Conservation (phyloP, 2,329 filamentous ascomycete species). For the Amphichorda felina region DNA sequence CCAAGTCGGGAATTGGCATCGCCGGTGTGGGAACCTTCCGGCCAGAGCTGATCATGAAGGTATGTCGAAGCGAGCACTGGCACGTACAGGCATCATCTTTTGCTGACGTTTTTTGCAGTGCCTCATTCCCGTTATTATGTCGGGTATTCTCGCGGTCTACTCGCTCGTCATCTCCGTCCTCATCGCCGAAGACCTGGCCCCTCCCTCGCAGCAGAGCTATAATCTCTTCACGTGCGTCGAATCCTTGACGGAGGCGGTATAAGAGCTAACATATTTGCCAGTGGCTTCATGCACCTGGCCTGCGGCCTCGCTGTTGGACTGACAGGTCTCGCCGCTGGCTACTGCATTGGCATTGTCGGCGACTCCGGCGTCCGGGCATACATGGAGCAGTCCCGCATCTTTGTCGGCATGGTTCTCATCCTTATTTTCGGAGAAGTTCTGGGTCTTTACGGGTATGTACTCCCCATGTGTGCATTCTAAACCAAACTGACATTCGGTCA, state of each 20-base stretch:
- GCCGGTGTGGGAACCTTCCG: constrained; percentile 75
- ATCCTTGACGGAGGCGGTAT: neutral
- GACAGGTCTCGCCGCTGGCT: constrained; percentile 86
- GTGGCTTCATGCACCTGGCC: constrained; percentile 86
- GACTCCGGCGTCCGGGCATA: constrained; percentile 90
- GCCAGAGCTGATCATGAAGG: constrained; percentile 87
- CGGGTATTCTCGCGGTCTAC: constrained; percentile 97
- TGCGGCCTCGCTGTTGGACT: constrained; percentile 86
- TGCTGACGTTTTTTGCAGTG: constrained; percentile 38
- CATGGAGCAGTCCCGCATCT: constrained; percentile 92
- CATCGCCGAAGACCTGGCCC: constrained; percentile 79
- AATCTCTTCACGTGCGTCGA: constrained; percentile 66
- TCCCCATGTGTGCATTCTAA: neutral
- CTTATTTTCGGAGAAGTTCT: constrained; percentile 97
- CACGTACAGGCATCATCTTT: neutral
- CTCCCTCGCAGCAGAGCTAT: constrained; percentile 55
- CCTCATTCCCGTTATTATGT: constrained; percentile 89
- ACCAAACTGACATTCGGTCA: constrained; percentile 19
- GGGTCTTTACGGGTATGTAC: constrained; percentile 84
- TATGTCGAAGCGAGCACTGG: constrained; percentile 16
- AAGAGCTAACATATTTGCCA: constrained; percentile 19
- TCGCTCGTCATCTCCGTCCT: constrained; percentile 93
- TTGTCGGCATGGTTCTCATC: constrained; percentile 97
- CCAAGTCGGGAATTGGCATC: constrained; percentile 82
- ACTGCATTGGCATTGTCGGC: constrained; percentile 91